A percentile compares a stretch with the other conserved stretches of the same genome.
These are phyloP conservation scores for Populus nigra DNA, from an alignment of 345 rosid species.

Conservation along the genomic window DNA sequence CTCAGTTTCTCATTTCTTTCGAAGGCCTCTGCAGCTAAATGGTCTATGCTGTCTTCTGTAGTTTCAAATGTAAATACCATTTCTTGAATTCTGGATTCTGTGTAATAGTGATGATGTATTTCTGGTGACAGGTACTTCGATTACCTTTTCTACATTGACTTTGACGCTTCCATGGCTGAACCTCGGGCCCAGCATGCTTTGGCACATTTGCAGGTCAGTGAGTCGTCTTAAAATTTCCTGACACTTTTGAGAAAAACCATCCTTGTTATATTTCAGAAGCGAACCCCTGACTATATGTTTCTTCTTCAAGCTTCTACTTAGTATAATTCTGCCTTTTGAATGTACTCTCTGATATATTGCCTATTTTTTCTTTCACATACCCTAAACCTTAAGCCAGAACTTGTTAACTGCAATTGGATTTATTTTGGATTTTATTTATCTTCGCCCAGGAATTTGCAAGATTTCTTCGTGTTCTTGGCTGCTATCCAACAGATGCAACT, in stretches of 20 bases:
- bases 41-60: not conserved
- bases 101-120: not conserved
- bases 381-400: not conserved
- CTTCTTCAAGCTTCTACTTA: not conserved
- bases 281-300: not conserved
- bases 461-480: slow-evolving; percentile 80
- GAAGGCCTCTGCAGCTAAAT: not conserved
- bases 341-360: not conserved
- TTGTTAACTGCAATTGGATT: not conserved
- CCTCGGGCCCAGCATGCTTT: slow-evolving; percentile 72
- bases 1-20: not conserved
- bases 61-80: not conserved
- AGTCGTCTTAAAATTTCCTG: not conserved
- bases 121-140: slow-evolving; percentile 72
- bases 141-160: slow-evolving; percentile 82
- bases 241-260: no score
- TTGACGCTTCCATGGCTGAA: slow-evolving; percentile 97
- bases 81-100: not conserved
- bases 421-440: not conserved
- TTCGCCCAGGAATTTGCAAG: slow-evolving; percentile 64
- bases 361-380: not conserved
- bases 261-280: not conserved
- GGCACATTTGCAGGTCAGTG: slow-evolving; percentile 72
- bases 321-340: not conserved
- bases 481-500: slow-evolving; percentile 54